Conservation (phyloP, 306 rosid genomes). For the Rosa lucieae region DNA sequence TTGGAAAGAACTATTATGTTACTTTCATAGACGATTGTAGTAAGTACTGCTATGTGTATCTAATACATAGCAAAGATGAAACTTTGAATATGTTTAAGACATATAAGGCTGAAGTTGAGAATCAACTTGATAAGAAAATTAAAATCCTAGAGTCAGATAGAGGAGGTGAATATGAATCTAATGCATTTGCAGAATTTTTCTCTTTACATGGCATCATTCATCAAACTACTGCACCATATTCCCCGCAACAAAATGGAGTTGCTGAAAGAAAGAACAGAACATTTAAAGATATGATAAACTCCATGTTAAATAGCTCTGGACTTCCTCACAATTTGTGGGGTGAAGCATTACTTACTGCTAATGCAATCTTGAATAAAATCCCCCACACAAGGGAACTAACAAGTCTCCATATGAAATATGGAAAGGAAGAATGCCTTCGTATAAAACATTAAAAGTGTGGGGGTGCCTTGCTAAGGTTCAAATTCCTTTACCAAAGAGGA, state of each 20-base stretch:
- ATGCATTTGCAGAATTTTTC: neutral
- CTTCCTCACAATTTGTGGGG: neutral
- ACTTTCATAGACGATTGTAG: neutral
- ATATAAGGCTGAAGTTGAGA: conserved; percentile 2
- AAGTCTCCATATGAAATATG: neutral
- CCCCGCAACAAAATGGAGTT: neutral
- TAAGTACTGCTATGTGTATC: neutral
- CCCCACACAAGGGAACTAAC: neutral
- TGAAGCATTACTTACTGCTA: neutral
- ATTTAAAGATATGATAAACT: neutral
- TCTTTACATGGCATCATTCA: neutral
- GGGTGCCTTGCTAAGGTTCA: neutral
- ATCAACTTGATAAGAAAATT: neutral
- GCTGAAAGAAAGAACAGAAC: neutral
- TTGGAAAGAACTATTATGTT: neutral
- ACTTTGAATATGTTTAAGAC: neutral
- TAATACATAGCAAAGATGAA: conserved; percentile 1
- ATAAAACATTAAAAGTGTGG: neutral
- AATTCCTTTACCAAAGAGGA: neutral
- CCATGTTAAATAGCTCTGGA: neutral
- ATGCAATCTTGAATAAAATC: neutral
- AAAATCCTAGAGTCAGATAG: neutral
- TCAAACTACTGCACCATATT: neutral
- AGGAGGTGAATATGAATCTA: neutral
- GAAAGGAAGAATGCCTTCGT: neutral